Base-by-base conservation (phyloP, 306 rosid genomes). In the Dalbergia oliveri region DNA sequence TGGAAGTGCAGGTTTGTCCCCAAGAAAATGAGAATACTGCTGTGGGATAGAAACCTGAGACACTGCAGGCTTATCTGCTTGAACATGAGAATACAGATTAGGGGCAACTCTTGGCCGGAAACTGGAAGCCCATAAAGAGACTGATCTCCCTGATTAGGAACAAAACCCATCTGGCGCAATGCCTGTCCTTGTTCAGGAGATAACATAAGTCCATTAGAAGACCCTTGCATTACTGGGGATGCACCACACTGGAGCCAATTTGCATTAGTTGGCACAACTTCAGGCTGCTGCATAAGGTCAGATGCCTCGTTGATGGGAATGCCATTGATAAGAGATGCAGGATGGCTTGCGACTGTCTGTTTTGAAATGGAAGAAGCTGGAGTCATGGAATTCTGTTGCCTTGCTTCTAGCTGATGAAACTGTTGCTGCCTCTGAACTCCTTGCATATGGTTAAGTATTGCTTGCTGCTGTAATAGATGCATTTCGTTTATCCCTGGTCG, bases 391-490 rank as follows among this genome's bases (percentile, higher is more conserved):
- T 74, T 82, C 31, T 92, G 97, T 75, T 89, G 97, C 84, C 92
- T 94, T 63, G 81, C 82, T 82, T 92, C 98, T 59, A 87, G 76
- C 76, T 91, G 94, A 65, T 92, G 97, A 83, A 88, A 84, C 74
- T 92, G 98, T 68, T 91, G 97, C 86, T 89, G 98, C 87, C 94
- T 92, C 77, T 91, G 94, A 76, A 88, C 75, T 82, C 88, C 97
- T 82, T 91, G 98, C 82, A 92, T 81, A 79, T 91, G 97, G 43
- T 90, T 70, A 45, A 85, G 66, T 73, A 91, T 66, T 34, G 88
- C 84, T 74, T 94, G 98, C 81, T 88, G 92, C 79, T 94, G 97
- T 54, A 92, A 64, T 64, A 90, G 92, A 84, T 94, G 94, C 88
- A 90, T 81, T 81, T 94, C 97, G 88, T 81, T n/a, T 26, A 86